Evolutionary conservation across 2,329 filamentous ascomycete species (phyloP), one percentile per base, ranked within the genome.

Genomic region (Verticillium isaacii): DNA sequence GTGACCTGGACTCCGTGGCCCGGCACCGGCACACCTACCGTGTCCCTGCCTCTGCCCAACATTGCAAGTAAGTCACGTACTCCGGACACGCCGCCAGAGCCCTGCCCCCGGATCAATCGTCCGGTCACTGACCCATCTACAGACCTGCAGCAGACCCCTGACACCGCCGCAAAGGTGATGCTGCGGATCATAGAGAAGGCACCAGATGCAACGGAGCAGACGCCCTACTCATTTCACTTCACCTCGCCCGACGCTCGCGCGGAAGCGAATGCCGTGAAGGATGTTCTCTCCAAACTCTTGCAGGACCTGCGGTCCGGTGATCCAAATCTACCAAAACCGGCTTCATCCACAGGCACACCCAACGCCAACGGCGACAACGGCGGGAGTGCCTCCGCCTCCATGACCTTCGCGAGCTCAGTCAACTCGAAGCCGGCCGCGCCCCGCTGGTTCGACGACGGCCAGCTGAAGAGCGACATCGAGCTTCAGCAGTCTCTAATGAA

Each of bases 101-200:
- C 52, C 17, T 55, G 23, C 52, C 52, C 52, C 52, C 52, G 12
- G 23, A 12, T 32, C 17, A 6, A 17, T 25, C 23, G 19, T 23
- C 23, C 29, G 5, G 23, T n/a, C 14, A 66, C 66, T 69, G 41
- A 68, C 64, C 60, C 41, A n/a, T 29, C 5, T 58, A 36, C 68
- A 95, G 92, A 98, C 77, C 85, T 99, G 57, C 94, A 99, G 75
- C 94, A 98, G 74, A 98, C 95, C 1, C 93, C 95, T 14, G 92
- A 92, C 63, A 88, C 83, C n/a, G 88, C 87, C 39, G 81, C 92
- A 19, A 97, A 97, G 81, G 93, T 96, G 60, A 97, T 97, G 83
- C 84, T 98, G 63, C 97, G 95, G 75, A 89, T 99, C 61, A 91
- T 97, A 68, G 90, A 90, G 65, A 90, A 93, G 72, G 77, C 85